Evolutionary conservation across 352 stramenopile genomes (phyloP), one percentile per base, ranked within the genome.

Genomic region (Blastocystis hominis): DNA sequence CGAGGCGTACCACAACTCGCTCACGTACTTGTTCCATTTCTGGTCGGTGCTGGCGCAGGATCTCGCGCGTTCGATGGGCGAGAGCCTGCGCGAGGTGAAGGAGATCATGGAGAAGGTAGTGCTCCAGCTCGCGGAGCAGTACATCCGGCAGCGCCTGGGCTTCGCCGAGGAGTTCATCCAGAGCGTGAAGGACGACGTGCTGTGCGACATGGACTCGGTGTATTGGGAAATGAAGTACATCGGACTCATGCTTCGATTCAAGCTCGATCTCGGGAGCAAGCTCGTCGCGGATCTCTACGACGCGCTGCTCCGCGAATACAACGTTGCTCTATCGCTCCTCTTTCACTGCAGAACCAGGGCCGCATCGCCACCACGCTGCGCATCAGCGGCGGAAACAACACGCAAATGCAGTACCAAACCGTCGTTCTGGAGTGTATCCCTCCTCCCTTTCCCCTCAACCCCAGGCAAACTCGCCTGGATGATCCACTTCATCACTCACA

Each of bases 401-500:
- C 5, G 3, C 47, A 84, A 44, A 17, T 84, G 36, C 30, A 64
- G 30, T 53, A 68, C 13, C 47, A 15, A 17, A 50, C 68, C 3
- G 36, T 13, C 2, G 20, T 66, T 0, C 30, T 66, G 54, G 72
- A 84, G 56, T 84, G 72, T 68, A 63, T 13, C 2, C 10, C 0
- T 59, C n/a, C 17, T 30, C 5, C 24, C 20, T 30, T 15, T 34
- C 3, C 53, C 7, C 55, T 55, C n/a, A 36, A 47, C 5, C 15
- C 24, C 55, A 77, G 66, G 66, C n/a, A 17, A 77, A 59, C 47
- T 87, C 3, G 77, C 77, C 15, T 87, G 77, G 77, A 7, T 87
- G 17, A 38, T 75, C n/a, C 66, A 87, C 44, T n/a, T 87, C 13
- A 77, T 87, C 4, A 56, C 62, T 0, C 30, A 61, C 13, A 63